Evolutionary conservation across 345 rosid genomes (phyloP).

Genomic region (Euclidium syriacum): DNA sequence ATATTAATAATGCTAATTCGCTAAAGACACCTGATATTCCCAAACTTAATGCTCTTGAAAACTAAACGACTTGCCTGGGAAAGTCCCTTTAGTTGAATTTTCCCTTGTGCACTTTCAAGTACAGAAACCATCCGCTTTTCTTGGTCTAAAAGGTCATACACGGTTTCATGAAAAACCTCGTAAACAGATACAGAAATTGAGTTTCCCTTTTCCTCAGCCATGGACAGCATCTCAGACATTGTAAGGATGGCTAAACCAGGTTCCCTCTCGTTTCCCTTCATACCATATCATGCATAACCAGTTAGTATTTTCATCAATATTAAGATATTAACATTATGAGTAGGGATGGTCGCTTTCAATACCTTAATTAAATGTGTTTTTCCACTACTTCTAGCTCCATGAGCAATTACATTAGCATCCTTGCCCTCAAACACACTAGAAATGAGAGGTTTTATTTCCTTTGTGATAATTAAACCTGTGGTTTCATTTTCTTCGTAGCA

Average conservation of each 20-base stretch:
- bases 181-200: slow-evolving; percentile 41
- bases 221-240: slow-evolving; percentile 40
- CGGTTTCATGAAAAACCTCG: slow-evolving; percentile 51
- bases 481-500: slow-evolving; percentile 48
- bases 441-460: slow-evolving; percentile 54
- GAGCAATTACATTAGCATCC: slow-evolving; percentile 55
- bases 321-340: neutral
- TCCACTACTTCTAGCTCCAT: slow-evolving; percentile 66
- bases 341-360: neutral
- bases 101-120: slow-evolving; percentile 49
- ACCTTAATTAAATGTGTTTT: slow-evolving; percentile 64
- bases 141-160: slow-evolving; percentile 46
- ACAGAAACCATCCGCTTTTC: slow-evolving; percentile 39
- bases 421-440: slow-evolving; percentile 48
- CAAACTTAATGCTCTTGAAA: neutral
- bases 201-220: slow-evolving; percentile 36
- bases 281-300: neutral
- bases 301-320: neutral
- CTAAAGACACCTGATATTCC: neutral
- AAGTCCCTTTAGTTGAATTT: slow-evolving; percentile 65
- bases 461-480: slow-evolving; percentile 32
- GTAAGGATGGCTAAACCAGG: slow-evolving; percentile 47
- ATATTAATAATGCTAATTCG: neutral
- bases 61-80: slow-evolving; percentile 50
- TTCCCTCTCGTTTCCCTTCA: slow-evolving; percentile 54